Percentiles rank a stretch among this genome's conserved stretches.
These are phyloP conservation scores for Yamadazyma blattariae DNA, from an alignment of 1,139 yeast species.

Conservation along the genomic window DNA sequence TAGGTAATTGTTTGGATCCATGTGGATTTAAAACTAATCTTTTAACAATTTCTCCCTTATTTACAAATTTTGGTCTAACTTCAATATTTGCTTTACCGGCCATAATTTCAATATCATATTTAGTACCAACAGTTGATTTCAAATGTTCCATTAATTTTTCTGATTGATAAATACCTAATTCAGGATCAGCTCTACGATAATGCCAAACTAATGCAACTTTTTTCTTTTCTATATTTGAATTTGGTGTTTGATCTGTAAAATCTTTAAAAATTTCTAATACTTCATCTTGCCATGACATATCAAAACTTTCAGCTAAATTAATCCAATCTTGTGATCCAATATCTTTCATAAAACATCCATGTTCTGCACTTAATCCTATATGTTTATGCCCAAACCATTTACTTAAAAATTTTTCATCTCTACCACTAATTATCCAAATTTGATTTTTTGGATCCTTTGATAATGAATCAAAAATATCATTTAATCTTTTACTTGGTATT, in stretches of 20 bases:
- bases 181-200: slow-evolving; percentile 92
- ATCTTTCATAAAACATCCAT: slow-evolving; percentile 90
- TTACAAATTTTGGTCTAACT: slow-evolving; percentile 89
- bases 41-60: slow-evolving; percentile 94
- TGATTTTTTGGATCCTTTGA: slow-evolving; percentile 77
- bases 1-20: slow-evolving; percentile 44
- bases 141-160: slow-evolving; percentile 66
- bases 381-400: slow-evolving; percentile 77
- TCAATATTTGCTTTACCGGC: slow-evolving; percentile 89
- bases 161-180: slow-evolving; percentile 85
- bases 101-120: slow-evolving; percentile 94
- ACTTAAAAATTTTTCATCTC: slow-evolving; percentile 88
- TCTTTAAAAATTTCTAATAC: slow-evolving; percentile 72
- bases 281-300: slow-evolving; percentile 90
- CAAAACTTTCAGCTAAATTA: slow-evolving; percentile 76
- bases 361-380: slow-evolving; percentile 91
- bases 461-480: slow-evolving; percentile 56
- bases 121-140: slow-evolving; percentile 54
- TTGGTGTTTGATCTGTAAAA: slow-evolving; percentile 88
- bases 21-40: slow-evolving; percentile 65
- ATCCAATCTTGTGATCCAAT: slow-evolving; percentile 67
- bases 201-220: slow-evolving; percentile 98
- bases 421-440: slow-evolving; percentile 94
- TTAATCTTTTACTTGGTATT: slow-evolving; percentile 77
- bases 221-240: slow-evolving; percentile 81